Conservation (phyloP, 2,329 filamentous ascomycete species). For the Sclerotinia borealis region DNA sequence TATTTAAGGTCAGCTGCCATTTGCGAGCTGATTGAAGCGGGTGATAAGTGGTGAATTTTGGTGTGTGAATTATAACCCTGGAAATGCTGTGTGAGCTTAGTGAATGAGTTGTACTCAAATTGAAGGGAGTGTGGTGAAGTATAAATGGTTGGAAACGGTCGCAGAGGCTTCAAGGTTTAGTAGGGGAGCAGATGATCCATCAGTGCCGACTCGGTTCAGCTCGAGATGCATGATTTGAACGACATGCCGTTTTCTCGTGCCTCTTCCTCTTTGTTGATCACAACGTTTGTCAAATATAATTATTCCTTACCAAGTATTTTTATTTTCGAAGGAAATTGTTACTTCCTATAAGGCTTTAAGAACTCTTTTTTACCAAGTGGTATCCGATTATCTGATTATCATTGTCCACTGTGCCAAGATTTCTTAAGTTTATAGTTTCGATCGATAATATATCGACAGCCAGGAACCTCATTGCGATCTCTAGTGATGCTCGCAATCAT, state of each 20-base stretch:
- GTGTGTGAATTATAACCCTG: not conserved
- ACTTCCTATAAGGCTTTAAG: not conserved
- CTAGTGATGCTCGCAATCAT: not conserved
- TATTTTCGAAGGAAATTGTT: not conserved
- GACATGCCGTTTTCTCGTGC: not conserved
- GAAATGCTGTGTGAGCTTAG: not conserved
- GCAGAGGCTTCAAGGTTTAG: not conserved
- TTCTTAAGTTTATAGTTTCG: not conserved
- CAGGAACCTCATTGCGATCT: not conserved
- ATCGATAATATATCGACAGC: not conserved
- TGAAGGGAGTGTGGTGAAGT: not conserved
- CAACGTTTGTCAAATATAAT: not conserved
- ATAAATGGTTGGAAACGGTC: not conserved
- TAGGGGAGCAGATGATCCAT: not conserved
- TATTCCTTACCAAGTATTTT: not conserved
- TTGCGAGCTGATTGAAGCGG: constrained; percentile 5
- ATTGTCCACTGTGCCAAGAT: not conserved
- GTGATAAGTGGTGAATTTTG: constrained; percentile 3
- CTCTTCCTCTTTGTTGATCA: not conserved
- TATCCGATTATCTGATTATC: not conserved
- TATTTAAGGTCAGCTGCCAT: constrained; percentile 2
- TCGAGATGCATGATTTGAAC: not conserved
- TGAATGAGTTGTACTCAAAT: not conserved
- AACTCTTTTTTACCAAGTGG: not conserved
- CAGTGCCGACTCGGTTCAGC: not conserved